These are phyloP conservation scores for Sporothrix protearum DNA, from an alignment of 2,329 filamentous ascomycete species.

Conservation along the genomic window DNA sequence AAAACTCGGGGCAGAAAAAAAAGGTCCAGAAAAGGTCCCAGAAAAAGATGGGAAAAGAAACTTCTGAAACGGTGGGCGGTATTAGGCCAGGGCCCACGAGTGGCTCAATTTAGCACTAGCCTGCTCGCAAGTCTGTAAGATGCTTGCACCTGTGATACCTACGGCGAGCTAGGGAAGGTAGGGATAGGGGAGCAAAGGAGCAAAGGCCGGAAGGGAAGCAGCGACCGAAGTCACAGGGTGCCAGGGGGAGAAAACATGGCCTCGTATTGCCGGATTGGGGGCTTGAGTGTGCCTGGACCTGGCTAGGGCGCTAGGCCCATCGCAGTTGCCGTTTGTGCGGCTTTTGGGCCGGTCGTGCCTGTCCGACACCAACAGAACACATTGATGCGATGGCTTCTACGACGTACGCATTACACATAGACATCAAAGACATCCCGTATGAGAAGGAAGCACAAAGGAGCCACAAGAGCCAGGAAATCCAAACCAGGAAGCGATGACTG, in stretches of 20 bases:
- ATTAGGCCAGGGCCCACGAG: constrained; percentile 10
- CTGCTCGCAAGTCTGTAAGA: not conserved
- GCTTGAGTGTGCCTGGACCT: not conserved
- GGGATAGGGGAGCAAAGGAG: constrained; percentile 1
- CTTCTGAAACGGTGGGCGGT: constrained; percentile 18
- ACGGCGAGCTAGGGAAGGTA: not conserved
- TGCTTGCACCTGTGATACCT: not conserved
- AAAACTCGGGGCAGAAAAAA: not conserved
- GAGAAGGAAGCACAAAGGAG: not conserved
- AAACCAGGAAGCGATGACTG: not conserved
- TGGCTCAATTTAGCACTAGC: not conserved
- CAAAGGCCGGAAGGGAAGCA: constrained; percentile 1
- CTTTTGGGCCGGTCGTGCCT: not conserved
- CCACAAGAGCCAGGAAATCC: not conserved
- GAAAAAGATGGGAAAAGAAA: constrained; percentile 14
- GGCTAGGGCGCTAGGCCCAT: not conserved
- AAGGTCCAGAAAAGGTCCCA: not conserved
- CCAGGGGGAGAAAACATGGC: not conserved
- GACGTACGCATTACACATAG: not conserved
- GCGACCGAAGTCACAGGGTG: constrained; percentile 12
- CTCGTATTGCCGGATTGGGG: not conserved
- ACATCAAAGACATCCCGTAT: not conserved
- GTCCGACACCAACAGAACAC: not conserved
- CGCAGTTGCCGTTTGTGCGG: too few relatives aligned
- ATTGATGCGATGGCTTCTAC: not conserved